Base-by-base conservation (phyloP, 1,284 basidiomycete species). In the Heterobasidion annosum region DNA sequence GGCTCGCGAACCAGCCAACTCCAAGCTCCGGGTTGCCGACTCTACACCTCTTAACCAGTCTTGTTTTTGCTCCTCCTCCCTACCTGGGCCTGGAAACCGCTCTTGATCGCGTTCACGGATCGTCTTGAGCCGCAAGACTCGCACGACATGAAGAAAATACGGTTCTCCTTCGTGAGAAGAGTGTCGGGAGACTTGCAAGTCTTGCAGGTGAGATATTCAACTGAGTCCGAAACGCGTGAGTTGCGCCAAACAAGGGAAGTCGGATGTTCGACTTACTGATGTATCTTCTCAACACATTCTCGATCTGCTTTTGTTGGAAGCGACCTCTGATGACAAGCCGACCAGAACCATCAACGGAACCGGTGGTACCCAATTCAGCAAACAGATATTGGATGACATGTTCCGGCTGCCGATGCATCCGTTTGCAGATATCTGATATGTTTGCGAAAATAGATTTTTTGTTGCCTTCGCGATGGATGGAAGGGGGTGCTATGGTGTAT, bases 171-270 rank as follows among this genome's bases (percentile, higher is more conserved):
- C 50, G 89, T 89, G 49, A 99, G 82, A 18, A 96, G 81, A 5
- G 96, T 99, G 69, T 98, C 95, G 52, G 93, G 93, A 3, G 95
- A 98, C 76, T 98, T 98, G 82, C 96, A 99, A 43, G 96, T 99
- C 75, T 98, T 97, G 84, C 96, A 99, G 45, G 94, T 98, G 56
- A 99, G 97, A 74, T 99, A 99, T 75, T 99, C 96, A 63, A 96
- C 95, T 95, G 33, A 50, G 33, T 51, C 48, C 40, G 57, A 34
- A 42, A 52, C n/a, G 55, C 55, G 13, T 18, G 15, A 44, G 50
- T n/a, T 57, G 58, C 16, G 16, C 18, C 25, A 18, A 32, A 18
- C 40, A n/a, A 45, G 33, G 13, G 18, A 8, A 47, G 34, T 50
- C 42, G 16, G 16, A 42, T 9, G 16, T 48, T 32, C 5, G 48